A percentile compares a stretch with the other conserved stretches of the same genome.
Conservation (phyloP, 257 asterid genomes). For the Solanum virginianum region DNA sequence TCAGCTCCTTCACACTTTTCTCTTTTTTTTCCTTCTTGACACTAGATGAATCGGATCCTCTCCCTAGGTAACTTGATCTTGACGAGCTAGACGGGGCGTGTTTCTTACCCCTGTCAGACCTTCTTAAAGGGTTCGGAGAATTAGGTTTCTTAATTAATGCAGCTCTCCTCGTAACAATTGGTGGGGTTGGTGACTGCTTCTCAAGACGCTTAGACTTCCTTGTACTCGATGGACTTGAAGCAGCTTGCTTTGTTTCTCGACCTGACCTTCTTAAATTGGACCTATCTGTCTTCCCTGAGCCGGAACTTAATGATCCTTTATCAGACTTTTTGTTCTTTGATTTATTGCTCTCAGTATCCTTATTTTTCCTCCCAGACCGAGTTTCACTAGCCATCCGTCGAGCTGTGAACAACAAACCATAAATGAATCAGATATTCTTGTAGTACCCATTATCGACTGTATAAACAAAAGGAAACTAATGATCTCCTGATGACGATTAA, state of each 20-base stretch:
- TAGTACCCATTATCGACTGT: neutral
- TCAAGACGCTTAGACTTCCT: slow-evolving; percentile 37
- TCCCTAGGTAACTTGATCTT: slow-evolving; percentile 16
- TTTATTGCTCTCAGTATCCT: slow-evolving; percentile 16
- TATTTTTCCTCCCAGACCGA: slow-evolving; percentile 8
- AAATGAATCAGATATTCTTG: neutral
- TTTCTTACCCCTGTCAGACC: slow-evolving; percentile 36
- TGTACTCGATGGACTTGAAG: slow-evolving; percentile 18
- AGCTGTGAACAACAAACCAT: neutral
- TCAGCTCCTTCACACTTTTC: slow-evolving; percentile 30
- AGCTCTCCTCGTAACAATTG: slow-evolving; percentile 12
- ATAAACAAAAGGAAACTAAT: neutral
- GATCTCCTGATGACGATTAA: neutral
- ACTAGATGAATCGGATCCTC: slow-evolving; percentile 11
- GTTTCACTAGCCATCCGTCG: slow-evolving; percentile 1
- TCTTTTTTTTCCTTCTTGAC: slow-evolving; percentile 13
- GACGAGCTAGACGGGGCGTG: slow-evolving; percentile 12
- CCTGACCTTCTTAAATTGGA: slow-evolving; percentile 5
- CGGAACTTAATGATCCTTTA: slow-evolving; percentile 8
- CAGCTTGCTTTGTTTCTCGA: slow-evolving; percentile 16
- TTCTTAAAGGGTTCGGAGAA: slow-evolving; percentile 28
- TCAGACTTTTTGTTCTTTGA: slow-evolving; percentile 17
- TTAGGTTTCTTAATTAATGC: slow-evolving; percentile 20
- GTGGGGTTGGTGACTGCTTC: slow-evolving; percentile 1
- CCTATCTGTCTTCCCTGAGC: slow-evolving; percentile 11